These are phyloP conservation scores for Amanita thiersii DNA, from an alignment of 768 basidiomycete genomes.

Conservation along the genomic window DNA sequence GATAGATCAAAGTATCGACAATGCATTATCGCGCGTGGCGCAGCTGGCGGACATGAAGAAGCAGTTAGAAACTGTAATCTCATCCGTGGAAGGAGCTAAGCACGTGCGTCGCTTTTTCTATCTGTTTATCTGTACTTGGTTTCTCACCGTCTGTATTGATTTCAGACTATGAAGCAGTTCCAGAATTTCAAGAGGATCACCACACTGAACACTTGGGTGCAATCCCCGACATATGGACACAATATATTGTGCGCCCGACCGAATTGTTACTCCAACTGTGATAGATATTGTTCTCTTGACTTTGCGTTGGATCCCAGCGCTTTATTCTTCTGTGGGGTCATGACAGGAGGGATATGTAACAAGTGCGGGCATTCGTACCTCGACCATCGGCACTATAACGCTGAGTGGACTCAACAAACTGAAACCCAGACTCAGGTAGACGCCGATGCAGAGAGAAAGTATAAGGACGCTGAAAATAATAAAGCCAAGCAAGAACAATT, in stretches of 20 bases:
- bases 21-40: conserved; percentile 10
- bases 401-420: neutral
- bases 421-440: conserved; percentile 9
- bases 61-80: conserved; percentile 7
- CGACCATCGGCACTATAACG: conserved; percentile 12
- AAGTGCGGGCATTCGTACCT: conserved; percentile 10
- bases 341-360: neutral
- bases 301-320: neutral
- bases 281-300: neutral
- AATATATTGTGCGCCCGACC: neutral
- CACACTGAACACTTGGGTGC: neutral
- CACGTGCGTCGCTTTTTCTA: neutral
- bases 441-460: conserved; percentile 12
- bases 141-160: neutral
- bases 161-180: conserved; percentile 2
- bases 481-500: neutral
- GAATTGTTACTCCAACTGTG: conserved; percentile 1
- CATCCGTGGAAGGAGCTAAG: conserved; percentile 1
- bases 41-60: conserved; percentile 9
- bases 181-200: neutral
- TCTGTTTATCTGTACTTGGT: neutral
- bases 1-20: conserved; percentile 12
- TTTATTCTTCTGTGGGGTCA: neutral
- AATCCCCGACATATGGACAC: neutral
- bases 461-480: neutral